Conservation (phyloP, 352 stramenopile species). For the Globisporangium takayamanum region DNA sequence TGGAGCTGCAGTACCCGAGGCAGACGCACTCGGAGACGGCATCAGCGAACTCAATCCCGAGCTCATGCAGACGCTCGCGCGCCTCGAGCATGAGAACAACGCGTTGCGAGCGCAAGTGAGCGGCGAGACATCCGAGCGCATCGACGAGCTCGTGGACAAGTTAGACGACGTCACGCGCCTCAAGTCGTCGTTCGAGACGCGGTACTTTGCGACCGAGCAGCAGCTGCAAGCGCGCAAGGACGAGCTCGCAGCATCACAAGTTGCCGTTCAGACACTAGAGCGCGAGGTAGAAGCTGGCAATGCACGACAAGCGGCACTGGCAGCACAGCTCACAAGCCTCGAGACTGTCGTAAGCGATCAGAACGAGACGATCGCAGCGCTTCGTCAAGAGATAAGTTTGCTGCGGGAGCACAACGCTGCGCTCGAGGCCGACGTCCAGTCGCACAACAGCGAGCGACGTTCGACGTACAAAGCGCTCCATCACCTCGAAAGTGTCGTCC, state of each 20-base stretch:
- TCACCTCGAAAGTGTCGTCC: background rate
- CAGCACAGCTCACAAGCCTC: background rate
- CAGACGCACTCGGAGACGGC: constrained; percentile 15
- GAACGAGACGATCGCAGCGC: background rate
- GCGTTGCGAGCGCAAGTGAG: constrained; percentile 42
- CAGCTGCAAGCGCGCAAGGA: constrained; percentile 8
- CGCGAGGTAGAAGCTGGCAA: background rate
- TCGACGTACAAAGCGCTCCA: background rate
- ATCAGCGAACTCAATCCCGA: constrained; percentile 68
- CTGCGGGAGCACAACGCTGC: background rate
- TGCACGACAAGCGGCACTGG: background rate
- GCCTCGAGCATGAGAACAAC: constrained; percentile 53
- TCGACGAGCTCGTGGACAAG: constrained; percentile 51
- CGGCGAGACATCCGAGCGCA: constrained; percentile 41
- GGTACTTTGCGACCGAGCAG: constrained; percentile 52
- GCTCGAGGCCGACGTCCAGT: constrained; percentile 1
- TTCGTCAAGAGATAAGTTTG: background rate
- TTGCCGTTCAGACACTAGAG: constrained; percentile 1
- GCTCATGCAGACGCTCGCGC: constrained; percentile 52
- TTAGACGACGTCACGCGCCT: constrained; percentile 48
- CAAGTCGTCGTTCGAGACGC: constrained; percentile 65
- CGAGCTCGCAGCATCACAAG: constrained; percentile 2
- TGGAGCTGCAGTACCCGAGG: background rate
- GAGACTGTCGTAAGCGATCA: background rate
- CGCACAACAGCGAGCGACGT: background rate